These are phyloP conservation scores for Colletotrichum godetiae DNA, from an alignment of 2,329 filamentous ascomycete species.

Conservation along the genomic window DNA sequence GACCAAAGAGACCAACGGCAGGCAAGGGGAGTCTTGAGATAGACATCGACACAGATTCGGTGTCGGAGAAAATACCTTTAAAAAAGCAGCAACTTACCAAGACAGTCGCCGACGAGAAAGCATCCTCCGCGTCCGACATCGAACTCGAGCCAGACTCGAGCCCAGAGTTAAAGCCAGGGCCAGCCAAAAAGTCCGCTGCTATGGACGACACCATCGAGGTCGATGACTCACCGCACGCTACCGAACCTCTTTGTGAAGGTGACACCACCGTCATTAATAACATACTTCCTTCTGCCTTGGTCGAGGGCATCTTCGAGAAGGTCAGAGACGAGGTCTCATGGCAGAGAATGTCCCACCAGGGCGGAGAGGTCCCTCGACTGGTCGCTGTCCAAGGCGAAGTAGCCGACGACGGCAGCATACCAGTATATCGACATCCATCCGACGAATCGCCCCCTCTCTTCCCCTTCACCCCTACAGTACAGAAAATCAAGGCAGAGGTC, in stretches of 20 bases:
- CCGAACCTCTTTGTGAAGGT: constrained; percentile 74
- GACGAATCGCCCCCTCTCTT: constrained; percentile 86
- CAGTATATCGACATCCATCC: constrained; percentile 93
- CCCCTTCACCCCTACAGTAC: constrained; percentile 80
- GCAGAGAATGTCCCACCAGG: constrained; percentile 93
- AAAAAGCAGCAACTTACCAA: not conserved
- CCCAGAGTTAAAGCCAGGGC: not conserved
- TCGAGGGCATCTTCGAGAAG: constrained; percentile 73
- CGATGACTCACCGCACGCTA: not conserved
- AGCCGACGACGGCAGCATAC: constrained; percentile 76
- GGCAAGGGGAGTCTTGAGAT: too few species aligned
- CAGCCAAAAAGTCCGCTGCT: not conserved
- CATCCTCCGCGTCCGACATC: not conserved
- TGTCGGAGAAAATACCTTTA: not conserved
- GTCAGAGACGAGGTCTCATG: constrained; percentile 83
- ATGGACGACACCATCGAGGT: not conserved
- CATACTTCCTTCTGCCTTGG: constrained; percentile 70
- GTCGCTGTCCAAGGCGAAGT: constrained; percentile 88
- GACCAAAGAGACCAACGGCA: not conserved
- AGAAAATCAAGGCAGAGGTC: constrained; percentile 73
- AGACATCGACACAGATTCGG: not conserved
- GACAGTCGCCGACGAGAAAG: not conserved
- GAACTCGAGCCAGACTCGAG: constrained; percentile 12
- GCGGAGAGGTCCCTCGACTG: constrained; percentile 89
- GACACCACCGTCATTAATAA: constrained; percentile 81